Evolutionary conservation across 805 yeast genomes (phyloP), one percentile per base, ranked within the genome.

Genomic region (Pichia sporocuriosa): DNA sequence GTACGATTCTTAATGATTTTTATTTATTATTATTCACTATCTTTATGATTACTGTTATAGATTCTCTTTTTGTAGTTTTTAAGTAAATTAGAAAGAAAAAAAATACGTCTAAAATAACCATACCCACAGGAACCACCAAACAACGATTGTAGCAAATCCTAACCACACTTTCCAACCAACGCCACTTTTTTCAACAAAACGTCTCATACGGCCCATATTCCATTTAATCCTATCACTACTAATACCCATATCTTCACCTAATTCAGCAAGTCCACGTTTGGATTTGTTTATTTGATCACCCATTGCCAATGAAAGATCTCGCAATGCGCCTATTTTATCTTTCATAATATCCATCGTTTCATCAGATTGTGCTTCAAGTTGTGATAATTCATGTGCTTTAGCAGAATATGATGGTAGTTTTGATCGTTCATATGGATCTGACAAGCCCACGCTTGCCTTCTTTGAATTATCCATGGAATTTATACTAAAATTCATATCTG

Each of bases 161-260:
- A 77, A 61, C 89, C 89, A 81, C 6, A 72, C 67, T 45, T 75
- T 72, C 68, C 82, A 67, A 44, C 82, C 67, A n/a, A 81, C 71
- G 10, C 84, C 81, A 10, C 81, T 70, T 48, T 66, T 69, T 48
- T 75, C 72, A 4, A 84, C 85, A 77, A 82, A 77, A 3, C 67
- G 61, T 61, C 75, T 61, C 84, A 81, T 76, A 31, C 73, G 67
- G 37, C 63, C 65, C 61, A 72, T 70, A 3, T 82, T 79, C 36
- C 64, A 66, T 46, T 72, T 74, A 39, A 82, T 67, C 42, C 66
- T 64, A 2, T 59, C 53, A 16, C 74, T 59, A 1, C 62, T 53
- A 10, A 47, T 33, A 23, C 58, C 59, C 59, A 64, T 55, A 44
- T 62, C 63, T 13, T 53, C 52, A 7, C 61, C 55, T 4, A 62